phyloP scores from a whole-genome alignment of 2,329 filamentous ascomycete genomes.

The Ambrosiella beaveri region DNA sequence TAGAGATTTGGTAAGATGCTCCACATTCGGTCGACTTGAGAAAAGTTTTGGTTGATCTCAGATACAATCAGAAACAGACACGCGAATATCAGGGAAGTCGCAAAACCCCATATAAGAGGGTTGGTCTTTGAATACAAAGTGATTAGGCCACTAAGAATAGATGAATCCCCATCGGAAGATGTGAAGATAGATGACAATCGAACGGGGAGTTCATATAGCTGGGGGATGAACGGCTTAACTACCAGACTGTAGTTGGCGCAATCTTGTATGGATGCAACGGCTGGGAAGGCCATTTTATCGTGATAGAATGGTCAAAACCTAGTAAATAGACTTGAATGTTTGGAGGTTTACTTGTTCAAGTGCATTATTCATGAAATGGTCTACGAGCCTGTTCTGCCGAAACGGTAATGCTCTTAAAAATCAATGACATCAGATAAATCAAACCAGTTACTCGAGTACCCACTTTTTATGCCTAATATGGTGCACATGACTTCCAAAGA shows the following conservation, averaged over 20 bases:
- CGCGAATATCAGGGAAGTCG: slow-evolving; percentile 52
- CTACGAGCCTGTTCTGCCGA: too few relatives aligned
- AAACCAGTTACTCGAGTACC: too few relatives aligned
- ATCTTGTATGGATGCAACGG: slow-evolving; percentile 52
- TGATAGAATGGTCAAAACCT: neutral
- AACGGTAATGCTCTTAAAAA: too few relatives aligned
- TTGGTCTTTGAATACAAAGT: slow-evolving; percentile 72
- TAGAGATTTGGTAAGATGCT: slow-evolving; percentile 77
- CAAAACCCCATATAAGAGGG: slow-evolving; percentile 60
- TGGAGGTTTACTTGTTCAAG: neutral
- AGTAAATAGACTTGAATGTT: neutral
- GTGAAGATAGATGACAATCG: slow-evolving; percentile 42
- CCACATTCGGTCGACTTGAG: slow-evolving; percentile 91
- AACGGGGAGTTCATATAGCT: slow-evolving; percentile 52
- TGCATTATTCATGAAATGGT: neutral
- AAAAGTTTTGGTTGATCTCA: slow-evolving; percentile 84
- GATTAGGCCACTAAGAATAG: slow-evolving; percentile 33
- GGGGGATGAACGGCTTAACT: slow-evolving; percentile 55
- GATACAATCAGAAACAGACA: slow-evolving; percentile 56
- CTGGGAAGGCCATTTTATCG: slow-evolving; percentile 48
- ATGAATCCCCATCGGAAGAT: slow-evolving; percentile 23
- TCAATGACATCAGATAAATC: too few relatives aligned
- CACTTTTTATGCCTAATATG: too few relatives aligned
- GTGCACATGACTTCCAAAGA: too few relatives aligned
- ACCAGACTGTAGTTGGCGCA: slow-evolving; percentile 61